Evolutionary conservation across 1,139 yeast species (phyloP), one percentile per base, ranked within the genome.

Genomic region (Meyerozyma athensensis): DNA sequence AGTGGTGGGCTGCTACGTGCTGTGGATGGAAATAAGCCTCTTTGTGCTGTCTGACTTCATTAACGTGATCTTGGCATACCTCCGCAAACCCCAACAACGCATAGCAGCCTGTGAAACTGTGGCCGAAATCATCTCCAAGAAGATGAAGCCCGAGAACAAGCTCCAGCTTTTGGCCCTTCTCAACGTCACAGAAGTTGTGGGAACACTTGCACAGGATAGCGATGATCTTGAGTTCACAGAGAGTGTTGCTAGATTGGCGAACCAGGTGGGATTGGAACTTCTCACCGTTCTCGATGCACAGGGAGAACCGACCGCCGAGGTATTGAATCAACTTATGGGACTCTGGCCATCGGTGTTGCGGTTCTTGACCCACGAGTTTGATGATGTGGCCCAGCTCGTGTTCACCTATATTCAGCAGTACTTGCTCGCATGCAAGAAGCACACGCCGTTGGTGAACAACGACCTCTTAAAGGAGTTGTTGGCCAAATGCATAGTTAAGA

Each of bases 1-100:
- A 39, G 80, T 81, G 40, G 76, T 92, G 39, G 97, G 97, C 6
- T 79, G 80, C 17, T 94, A 86, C 72, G 86, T 89, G 20, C 82
- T 90, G 21, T 94, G 99, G 99, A 87, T 92, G 61, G 98, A 94
- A 53, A 86, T 92, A 44, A 71, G 81, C 21, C 66, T 92, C 44
- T 81, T 94, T 43, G 77, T 90, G 24, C 79, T 80, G 37, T 75
- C 81, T 16, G 77, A 77, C 32, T 83, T 79, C 51, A 71, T 89
- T 48, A 68, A 71, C 36, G 58, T 77, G 36, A 73, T 94, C 33
- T 80, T 81, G 49, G 77, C 74, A 41, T 82, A 77, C 52, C 68
- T 90, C 46, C 74, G 71, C 30, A 65, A 63, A 42, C 48, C 53
- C 17, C 53, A 53, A 20, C 65, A 69, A 31, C 74, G 84, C 45